Percentiles rank a stretch among this genome's conserved stretches.
These are phyloP conservation scores for Exidia glandulosa DNA, from an alignment of 768 basidiomycete genomes.

Conservation along the genomic window DNA sequence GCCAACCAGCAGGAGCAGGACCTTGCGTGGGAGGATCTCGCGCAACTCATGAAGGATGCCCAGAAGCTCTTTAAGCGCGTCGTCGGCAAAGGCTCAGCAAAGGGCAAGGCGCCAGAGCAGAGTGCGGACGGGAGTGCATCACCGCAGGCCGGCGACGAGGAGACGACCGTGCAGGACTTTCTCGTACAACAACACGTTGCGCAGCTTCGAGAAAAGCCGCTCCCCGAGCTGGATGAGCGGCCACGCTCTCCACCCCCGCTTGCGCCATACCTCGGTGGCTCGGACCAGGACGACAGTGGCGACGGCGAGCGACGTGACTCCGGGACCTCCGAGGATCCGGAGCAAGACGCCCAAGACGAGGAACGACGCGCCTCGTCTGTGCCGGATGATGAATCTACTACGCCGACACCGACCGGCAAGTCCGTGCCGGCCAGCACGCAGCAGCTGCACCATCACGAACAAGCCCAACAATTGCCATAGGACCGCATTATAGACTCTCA, in stretches of 20 bases:
- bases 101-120: background rate
- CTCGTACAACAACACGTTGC: background rate
- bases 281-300: constrained; percentile 7
- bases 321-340: background rate
- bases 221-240: background rate
- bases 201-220: background rate
- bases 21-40: background rate
- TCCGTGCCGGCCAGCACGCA: no score
- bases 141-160: background rate
- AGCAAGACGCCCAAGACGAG: no score
- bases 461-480: no score
- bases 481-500: no score
- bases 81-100: background rate
- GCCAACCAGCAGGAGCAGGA: background rate
- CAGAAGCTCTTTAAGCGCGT: background rate
- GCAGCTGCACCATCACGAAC: no score
- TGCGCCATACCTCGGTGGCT: constrained; percentile 3
- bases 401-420: no score
- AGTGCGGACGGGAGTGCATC: background rate
- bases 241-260: background rate
- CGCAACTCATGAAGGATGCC: background rate
- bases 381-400: no score
- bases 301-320: background rate
- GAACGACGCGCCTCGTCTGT: no score
- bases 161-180: background rate